Evolutionary conservation across 1,139 yeast species (phyloP).

Genomic region (Dujonia santamariae): DNA sequence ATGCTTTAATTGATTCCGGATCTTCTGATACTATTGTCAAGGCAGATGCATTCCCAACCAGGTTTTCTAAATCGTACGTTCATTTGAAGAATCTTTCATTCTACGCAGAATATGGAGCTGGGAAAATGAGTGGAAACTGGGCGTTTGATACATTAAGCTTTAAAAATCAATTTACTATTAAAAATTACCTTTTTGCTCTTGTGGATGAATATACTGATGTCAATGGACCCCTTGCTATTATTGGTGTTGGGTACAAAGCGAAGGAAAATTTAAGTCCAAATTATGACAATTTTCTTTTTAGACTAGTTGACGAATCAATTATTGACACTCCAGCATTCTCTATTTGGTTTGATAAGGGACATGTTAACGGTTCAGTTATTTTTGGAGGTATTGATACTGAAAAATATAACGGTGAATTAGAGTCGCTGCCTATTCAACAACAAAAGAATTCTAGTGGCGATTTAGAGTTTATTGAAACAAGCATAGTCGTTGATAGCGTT

Average conservation of each 20-base stretch:
- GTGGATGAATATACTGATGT: neutral
- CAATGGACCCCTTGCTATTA: neutral
- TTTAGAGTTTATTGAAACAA: too few relatives aligned
- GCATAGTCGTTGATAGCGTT: too few relatives aligned
- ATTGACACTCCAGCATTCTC: neutral
- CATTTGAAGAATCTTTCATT: too few relatives aligned
- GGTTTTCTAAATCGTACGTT: too few relatives aligned
- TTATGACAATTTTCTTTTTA: neutral
- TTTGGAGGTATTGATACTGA: constrained; percentile 20
- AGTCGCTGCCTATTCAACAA: too few relatives aligned
- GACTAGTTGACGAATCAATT: neutral
- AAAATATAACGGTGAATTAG: constrained; percentile 12
- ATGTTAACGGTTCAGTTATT: constrained; percentile 12
- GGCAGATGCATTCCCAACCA: too few relatives aligned
- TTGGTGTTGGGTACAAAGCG: constrained; percentile 1
- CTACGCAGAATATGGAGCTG: too few relatives aligned
- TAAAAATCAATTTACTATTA: too few relatives aligned
- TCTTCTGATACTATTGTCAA: too few relatives aligned
- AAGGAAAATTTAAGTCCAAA: neutral
- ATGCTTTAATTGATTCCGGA: neutral
- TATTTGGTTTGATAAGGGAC: neutral
- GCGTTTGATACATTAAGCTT: too few relatives aligned
- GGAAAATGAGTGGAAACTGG: too few relatives aligned
- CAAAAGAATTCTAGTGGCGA: neutral
- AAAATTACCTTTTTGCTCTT: neutral